phyloP scores from a whole-genome alignment of 345 rosid genomes.

The Reutealis trisperma region DNA sequence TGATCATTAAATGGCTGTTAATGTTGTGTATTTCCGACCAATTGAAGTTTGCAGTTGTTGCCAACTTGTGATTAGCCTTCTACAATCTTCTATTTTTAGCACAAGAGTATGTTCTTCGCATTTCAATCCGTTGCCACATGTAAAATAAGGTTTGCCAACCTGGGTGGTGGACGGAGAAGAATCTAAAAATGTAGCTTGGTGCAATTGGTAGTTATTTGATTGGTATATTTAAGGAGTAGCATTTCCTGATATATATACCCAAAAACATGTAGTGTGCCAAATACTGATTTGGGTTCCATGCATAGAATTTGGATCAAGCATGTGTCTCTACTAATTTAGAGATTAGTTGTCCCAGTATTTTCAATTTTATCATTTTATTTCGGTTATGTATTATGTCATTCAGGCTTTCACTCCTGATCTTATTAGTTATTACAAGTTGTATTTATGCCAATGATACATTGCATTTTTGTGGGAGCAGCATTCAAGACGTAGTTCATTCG shows the following conservation, averaged over 20 bases:
- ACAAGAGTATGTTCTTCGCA: background rate
- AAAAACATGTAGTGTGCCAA: background rate
- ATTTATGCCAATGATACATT: conserved; percentile 66
- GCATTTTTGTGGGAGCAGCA: conserved; percentile 97
- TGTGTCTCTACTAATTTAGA: background rate
- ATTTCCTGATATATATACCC: no score
- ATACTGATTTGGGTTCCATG: background rate
- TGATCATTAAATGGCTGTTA: background rate
- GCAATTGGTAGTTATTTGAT: background rate
- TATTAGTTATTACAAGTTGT: conserved; percentile 40
- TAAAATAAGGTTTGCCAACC: background rate
- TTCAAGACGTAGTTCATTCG: conserved; percentile 93
- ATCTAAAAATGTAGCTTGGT: background rate
- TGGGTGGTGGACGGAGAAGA: background rate
- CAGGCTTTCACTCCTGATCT: conserved; percentile 15
- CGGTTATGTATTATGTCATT: background rate
- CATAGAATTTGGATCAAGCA: background rate
- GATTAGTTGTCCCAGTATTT: background rate
- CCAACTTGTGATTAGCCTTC: background rate
- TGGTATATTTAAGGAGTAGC: background rate
- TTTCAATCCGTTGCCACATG: background rate
- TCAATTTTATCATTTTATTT: background rate
- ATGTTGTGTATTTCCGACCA: background rate
- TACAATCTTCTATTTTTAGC: background rate
- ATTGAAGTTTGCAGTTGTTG: background rate